These are phyloP conservation scores for Candida lessepsii DNA, from an alignment of 805 yeast species.

Conservation along the genomic window DNA sequence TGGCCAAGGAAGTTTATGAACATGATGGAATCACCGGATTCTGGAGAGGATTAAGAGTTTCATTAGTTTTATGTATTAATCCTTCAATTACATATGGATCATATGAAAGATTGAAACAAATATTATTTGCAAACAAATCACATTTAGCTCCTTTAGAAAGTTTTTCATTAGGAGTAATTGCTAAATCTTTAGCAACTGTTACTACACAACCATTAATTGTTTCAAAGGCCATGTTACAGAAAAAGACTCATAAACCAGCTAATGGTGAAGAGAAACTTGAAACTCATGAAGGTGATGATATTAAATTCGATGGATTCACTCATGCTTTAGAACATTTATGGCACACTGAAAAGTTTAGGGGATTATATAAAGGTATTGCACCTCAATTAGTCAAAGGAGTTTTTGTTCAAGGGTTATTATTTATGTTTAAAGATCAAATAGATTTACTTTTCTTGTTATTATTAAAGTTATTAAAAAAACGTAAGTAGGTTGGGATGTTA, in stretches of 20 bases:
- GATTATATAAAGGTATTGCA: constrained; percentile 75
- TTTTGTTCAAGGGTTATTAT: constrained; percentile 78
- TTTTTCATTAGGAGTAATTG: constrained; percentile 72
- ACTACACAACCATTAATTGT: constrained; percentile 83
- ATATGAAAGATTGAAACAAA: constrained; percentile 61
- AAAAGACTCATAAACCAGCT: constrained; percentile 25
- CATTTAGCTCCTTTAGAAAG: constrained; percentile 60
- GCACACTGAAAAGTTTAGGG: constrained; percentile 58
- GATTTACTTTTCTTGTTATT: constrained; percentile 39
- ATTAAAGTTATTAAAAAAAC: constrained; percentile 22
- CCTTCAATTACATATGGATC: constrained; percentile 88
- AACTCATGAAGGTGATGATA: constrained; percentile 31
- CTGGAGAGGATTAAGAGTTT: constrained; percentile 83
- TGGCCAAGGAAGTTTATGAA: constrained; percentile 47
- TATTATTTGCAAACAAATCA: constrained; percentile 43
- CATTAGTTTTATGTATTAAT: constrained; percentile 72
- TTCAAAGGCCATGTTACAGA: constrained; percentile 78
- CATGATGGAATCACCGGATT: constrained; percentile 70
- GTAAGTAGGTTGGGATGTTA: not conserved
- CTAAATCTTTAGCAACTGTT: constrained; percentile 77
- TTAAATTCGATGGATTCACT: constrained; percentile 55
- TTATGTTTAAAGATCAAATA: constrained; percentile 76
- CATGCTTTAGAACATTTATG: constrained; percentile 61
- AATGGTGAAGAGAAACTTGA: constrained; percentile 18
- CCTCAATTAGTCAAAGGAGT: constrained; percentile 83